Evolutionary conservation across 139 green algal species (phyloP).

Genomic region (Tetradesmus obliquus): DNA sequence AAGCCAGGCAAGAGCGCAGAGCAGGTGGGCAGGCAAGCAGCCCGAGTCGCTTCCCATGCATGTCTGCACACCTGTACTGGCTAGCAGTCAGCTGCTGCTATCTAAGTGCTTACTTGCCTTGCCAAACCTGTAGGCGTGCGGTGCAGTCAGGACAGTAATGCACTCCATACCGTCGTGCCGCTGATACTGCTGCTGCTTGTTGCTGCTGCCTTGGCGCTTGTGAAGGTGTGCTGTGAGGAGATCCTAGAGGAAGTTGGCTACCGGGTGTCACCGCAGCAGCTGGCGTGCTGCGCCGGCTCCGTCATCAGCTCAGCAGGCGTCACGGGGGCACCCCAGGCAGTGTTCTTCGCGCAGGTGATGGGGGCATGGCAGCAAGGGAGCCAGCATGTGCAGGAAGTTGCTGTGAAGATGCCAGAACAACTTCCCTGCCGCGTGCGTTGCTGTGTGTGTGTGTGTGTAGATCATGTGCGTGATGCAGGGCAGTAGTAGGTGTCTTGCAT

Average conservation of each 20-base stretch:
- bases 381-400: no score
- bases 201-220: neutral
- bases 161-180: no score
- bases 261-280: neutral
- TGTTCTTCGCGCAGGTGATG: slow-evolving; percentile 9
- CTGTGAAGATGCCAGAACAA: no score
- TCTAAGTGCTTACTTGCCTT: no score
- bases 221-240: slow-evolving; percentile 35
- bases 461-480: no score
- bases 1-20: slow-evolving; percentile 7
- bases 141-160: no score
- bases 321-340: slow-evolving; percentile 24
- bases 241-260: slow-evolving; percentile 34
- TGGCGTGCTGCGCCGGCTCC: neutral
- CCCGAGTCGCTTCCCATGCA: neutral
- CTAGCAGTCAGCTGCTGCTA: no score
- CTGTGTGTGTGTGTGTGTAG: no score
- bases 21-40: neutral
- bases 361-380: neutral
- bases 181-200: neutral
- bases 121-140: no score
- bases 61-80: neutral
- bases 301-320: slow-evolving; percentile 35
- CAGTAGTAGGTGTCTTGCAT: no score
- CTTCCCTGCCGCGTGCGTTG: no score